Percentiles rank a stretch among this genome's conserved stretches.
These are phyloP conservation scores for Fusarium nurragi DNA, from an alignment of 2,329 filamentous ascomycete species.

Conservation along the genomic window DNA sequence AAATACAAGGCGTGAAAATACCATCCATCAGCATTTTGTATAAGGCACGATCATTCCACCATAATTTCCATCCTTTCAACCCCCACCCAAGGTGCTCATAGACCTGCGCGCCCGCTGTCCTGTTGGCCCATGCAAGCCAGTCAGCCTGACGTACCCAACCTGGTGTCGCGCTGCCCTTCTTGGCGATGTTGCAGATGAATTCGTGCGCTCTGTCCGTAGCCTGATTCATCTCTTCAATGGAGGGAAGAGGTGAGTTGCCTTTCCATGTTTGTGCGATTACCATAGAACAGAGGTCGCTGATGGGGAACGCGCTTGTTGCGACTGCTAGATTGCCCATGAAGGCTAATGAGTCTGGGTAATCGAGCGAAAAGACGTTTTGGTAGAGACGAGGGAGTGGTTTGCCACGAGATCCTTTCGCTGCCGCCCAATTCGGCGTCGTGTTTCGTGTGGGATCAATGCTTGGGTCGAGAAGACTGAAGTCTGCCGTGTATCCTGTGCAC, in stretches of 20 bases:
- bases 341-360: constrained; percentile 55
- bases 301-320: constrained; percentile 47
- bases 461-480: constrained; percentile 44
- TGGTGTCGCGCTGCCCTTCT: constrained; percentile 39
- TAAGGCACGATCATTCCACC: constrained; percentile 51
- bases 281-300: constrained; percentile 57
- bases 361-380: constrained; percentile 56
- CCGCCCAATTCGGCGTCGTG: constrained; percentile 35
- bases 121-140: constrained; percentile 54
- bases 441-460: constrained; percentile 43
- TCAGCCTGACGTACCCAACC: constrained; percentile 46
- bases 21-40: constrained; percentile 52
- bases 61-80: constrained; percentile 53
- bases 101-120: constrained; percentile 54
- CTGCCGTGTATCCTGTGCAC: constrained; percentile 50
- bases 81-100: constrained; percentile 54
- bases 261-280: constrained; percentile 56
- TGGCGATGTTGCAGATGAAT: constrained; percentile 46
- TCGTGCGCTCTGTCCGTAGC: constrained; percentile 48
- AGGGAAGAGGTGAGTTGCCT: constrained; percentile 51
- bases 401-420: constrained; percentile 42
- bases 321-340: constrained; percentile 53
- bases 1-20: constrained; percentile 53
- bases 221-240: constrained; percentile 49
- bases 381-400: constrained; percentile 51